Percentiles rank a stretch among this genome's conserved stretches.
Evolutionary conservation across 257 asterid genomes (phyloP).

Genomic region (Scutellaria baicalensis): DNA sequence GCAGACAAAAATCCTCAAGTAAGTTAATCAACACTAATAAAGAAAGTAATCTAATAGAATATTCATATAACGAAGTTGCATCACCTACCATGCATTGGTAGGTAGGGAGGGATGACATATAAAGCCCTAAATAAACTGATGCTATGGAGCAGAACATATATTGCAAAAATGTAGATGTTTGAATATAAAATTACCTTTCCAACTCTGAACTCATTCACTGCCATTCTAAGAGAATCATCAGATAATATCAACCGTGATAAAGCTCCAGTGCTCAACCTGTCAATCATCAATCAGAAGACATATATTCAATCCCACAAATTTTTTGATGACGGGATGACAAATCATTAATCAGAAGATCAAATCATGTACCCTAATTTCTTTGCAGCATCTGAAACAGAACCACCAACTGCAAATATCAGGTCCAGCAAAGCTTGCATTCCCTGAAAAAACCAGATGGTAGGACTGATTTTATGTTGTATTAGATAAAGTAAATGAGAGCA

Average conservation of each 20-base stretch:
- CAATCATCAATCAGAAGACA: slow-evolving; percentile 5
- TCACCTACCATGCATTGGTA: background rate
- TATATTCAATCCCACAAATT: background rate
- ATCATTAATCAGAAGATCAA: background rate
- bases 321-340: background rate
- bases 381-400: slow-evolving; percentile 86
- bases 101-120: background rate
- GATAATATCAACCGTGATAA: slow-evolving; percentile 83
- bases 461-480: background rate
- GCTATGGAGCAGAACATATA: background rate
- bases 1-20: background rate
- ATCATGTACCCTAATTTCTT: slow-evolving; percentile 69
- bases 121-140: background rate
- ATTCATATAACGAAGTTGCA: background rate
- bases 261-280: slow-evolving; percentile 93
- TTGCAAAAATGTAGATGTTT: background rate
- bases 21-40: background rate
- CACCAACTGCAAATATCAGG: slow-evolving; percentile 71
- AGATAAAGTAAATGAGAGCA: background rate
- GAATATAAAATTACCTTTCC: slow-evolving; percentile 48
- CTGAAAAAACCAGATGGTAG: slow-evolving; percentile 27
- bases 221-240: slow-evolving; percentile 81
- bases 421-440: slow-evolving; percentile 97
- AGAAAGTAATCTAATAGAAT: background rate
- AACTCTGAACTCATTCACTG: slow-evolving; percentile 72